Conservation (phyloP, 2,329 filamentous ascomycete genomes). For the Pezicula carpinea region DNA sequence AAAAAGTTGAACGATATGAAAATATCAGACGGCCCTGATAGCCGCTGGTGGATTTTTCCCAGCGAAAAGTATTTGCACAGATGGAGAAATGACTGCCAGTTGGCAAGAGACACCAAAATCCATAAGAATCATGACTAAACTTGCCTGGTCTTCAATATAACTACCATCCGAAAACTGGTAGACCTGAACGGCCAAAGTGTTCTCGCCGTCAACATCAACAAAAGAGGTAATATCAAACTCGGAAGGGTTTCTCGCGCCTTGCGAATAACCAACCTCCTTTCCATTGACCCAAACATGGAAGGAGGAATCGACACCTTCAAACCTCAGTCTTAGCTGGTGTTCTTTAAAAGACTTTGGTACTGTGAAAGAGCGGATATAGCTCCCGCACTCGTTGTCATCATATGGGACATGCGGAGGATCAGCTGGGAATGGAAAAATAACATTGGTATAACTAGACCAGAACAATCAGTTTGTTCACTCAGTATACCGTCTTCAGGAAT, state of each 20-base stretch:
- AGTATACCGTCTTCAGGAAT: background rate
- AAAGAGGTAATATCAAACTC: slow-evolving; percentile 52
- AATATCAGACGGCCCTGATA: no score
- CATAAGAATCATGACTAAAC: background rate
- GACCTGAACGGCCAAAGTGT: slow-evolving; percentile 42
- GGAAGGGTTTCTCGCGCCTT: slow-evolving; percentile 51
- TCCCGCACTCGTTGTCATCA: slow-evolving; percentile 47
- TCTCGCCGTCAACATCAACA: slow-evolving; percentile 24
- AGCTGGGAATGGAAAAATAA: slow-evolving; percentile 47
- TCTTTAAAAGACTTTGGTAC: slow-evolving; percentile 36
- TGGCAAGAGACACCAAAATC: no score
- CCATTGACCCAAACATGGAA: slow-evolving; percentile 56
- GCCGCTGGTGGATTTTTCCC: no score
- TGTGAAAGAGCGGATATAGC: slow-evolving; percentile 43
- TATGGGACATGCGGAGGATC: slow-evolving; percentile 48
- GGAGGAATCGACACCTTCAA: slow-evolving; percentile 53
- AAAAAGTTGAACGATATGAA: no score
- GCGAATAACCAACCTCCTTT: slow-evolving; percentile 48
- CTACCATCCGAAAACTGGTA: slow-evolving; percentile 54
- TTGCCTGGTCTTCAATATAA: slow-evolving; percentile 47
- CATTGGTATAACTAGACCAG: slow-evolving; percentile 44
- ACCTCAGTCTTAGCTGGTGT: slow-evolving; percentile 44
- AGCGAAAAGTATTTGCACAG: no score
- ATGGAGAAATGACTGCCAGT: no score
- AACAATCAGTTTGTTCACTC: background rate